A percentile compares a stretch with the other conserved stretches of the same genome.
phyloP scores from a whole-genome alignment of 176 grass and related monocot species.

The Lolium multiflorum region DNA sequence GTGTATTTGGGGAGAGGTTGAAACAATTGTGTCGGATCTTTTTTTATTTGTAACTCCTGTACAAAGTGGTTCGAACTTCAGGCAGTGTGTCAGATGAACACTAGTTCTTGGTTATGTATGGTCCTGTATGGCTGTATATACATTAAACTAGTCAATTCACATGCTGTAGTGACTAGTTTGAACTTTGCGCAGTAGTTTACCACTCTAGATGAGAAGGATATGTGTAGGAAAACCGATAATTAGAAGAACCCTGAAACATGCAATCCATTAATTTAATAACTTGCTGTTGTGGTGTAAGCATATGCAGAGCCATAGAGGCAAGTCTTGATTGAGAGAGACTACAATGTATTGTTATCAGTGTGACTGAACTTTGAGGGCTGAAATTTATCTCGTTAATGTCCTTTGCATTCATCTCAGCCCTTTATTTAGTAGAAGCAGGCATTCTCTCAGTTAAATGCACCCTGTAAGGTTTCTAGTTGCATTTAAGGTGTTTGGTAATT shows the following conservation, averaged over 20 bases:
- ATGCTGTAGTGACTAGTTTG: constrained; percentile 9
- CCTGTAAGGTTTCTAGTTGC: neutral
- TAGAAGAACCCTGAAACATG: neutral
- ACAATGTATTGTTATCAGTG: constrained; percentile 14
- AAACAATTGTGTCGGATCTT: neutral
- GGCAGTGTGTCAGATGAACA: constrained; percentile 3
- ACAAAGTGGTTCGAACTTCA: constrained; percentile 7
- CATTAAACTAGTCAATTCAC: neutral
- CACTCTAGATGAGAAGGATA: neutral
- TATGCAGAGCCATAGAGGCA: neutral
- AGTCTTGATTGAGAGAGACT: neutral
- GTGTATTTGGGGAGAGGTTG: neutral
- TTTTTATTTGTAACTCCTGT: neutral
- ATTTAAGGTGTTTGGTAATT: constrained; percentile 23
- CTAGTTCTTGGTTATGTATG: neutral
- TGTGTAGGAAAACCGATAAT: constrained; percentile 5
- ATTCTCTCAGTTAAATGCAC: neutral
- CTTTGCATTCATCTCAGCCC: neutral
- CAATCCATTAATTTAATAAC: neutral
- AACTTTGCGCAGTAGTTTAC: neutral
- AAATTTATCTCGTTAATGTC: neutral
- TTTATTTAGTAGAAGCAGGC: neutral
- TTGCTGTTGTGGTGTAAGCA: neutral
- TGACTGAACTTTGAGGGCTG: constrained; percentile 11
- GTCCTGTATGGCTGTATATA: neutral